Conservation (phyloP, 345 rosid genomes). For the Eutrema japonicum region DNA sequence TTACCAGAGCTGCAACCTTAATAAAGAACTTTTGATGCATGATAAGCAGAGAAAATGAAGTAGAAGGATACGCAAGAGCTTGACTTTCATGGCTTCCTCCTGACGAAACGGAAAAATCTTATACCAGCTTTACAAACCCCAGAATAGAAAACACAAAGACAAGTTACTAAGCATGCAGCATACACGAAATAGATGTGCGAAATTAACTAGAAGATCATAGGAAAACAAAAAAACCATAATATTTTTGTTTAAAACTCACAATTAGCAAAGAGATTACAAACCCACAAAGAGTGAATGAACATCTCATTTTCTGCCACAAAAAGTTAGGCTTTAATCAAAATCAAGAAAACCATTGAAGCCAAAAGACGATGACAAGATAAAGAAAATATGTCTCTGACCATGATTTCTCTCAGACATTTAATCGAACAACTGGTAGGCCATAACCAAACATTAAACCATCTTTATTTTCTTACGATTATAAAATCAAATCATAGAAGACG, state of each 20-base stretch:
- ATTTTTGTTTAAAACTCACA: slow-evolving; percentile 1
- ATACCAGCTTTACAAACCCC: background rate
- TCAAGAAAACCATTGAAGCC: background rate
- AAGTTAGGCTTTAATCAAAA: background rate
- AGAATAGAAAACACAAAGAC: slow-evolving; percentile 1
- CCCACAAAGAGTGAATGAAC: background rate
- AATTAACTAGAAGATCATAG: background rate
- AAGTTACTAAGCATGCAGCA: background rate
- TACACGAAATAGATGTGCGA: background rate
- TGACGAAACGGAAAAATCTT: background rate
- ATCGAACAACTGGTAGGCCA: slow-evolving; percentile 11
- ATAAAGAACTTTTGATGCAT: background rate
- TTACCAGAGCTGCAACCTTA: background rate
- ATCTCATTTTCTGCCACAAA: background rate
- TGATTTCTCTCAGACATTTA: slow-evolving; percentile 13
- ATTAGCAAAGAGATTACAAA: slow-evolving; percentile 3
- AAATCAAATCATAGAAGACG: no score
- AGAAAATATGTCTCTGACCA: background rate
- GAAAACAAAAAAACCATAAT: background rate
- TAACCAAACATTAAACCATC: background rate
- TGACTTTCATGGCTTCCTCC: slow-evolving; percentile 27
- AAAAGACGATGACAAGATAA: background rate
- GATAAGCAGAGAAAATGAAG: slow-evolving; percentile 7
- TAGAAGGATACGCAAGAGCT: slow-evolving; percentile 27
- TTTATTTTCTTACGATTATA: background rate